Conservation (phyloP, 768 basidiomycete genomes). For the Termitomyces sp. region DNA sequence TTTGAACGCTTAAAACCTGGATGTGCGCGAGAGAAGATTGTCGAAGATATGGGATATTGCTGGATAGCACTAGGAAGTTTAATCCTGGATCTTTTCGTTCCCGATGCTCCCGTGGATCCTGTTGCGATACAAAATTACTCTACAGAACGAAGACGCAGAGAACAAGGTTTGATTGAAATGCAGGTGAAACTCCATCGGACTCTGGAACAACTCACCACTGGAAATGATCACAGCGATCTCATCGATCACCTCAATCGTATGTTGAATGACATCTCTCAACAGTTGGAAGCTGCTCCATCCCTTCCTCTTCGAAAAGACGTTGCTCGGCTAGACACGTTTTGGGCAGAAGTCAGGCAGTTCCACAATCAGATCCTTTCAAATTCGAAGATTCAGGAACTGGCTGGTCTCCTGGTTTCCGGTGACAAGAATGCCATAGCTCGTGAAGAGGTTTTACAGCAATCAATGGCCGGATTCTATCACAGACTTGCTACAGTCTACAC, state of each 20-base stretch:
- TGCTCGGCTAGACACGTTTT: conserved; percentile 54
- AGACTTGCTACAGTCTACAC: conserved; percentile 64
- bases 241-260: conserved; percentile 36
- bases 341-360: conserved; percentile 78
- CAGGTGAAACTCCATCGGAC: conserved; percentile 50
- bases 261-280: conserved; percentile 23
- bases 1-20: conserved; percentile 12
- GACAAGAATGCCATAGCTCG: conserved; percentile 37
- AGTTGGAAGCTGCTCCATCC: conserved; percentile 20
- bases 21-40: conserved; percentile 2
- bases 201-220: conserved; percentile 51
- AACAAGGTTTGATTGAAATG: conserved; percentile 31
- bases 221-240: conserved; percentile 47
- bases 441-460: conserved; percentile 73
- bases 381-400: conserved; percentile 45
- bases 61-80: conserved; percentile 61
- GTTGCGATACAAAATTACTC: conserved; percentile 53
- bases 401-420: conserved; percentile 26
- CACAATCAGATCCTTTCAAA: conserved; percentile 46
- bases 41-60: conserved; percentile 22
- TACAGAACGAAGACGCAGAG: conserved; percentile 35
- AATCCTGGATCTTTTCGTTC: conserved; percentile 70
- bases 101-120: conserved; percentile 85
- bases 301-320: conserved; percentile 34
- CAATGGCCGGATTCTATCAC: conserved; percentile 70